Conservation (phyloP, 179 eudicot genomes). For the Amaranthus tricolor region DNA sequence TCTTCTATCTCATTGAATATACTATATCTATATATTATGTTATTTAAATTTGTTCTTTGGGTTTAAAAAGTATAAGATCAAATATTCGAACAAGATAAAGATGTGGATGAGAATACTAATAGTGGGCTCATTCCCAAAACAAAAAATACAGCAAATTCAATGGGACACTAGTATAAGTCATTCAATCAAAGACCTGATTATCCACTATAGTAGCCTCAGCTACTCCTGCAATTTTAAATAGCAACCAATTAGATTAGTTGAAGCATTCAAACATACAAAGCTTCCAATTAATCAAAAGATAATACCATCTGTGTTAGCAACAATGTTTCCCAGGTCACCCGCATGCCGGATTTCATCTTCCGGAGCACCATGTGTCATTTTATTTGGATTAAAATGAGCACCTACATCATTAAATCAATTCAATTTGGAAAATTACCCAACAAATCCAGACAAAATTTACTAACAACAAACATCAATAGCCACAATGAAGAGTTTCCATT, state of each 20-base stretch:
- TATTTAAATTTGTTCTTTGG: too few species aligned
- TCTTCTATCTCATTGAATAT: too few species aligned
- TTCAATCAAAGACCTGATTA: conserved; percentile 50
- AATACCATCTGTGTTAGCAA: conserved; percentile 87
- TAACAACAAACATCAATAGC: not conserved
- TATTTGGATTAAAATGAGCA: conserved; percentile 86
- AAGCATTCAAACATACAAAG: not conserved
- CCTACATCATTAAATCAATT: conserved; percentile 40
- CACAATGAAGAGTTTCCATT: not conserved
- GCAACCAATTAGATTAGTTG: conserved; percentile 7
- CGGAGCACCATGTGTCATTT: conserved; percentile 95
- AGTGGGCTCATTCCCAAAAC: too few species aligned
- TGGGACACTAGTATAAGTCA: not conserved
- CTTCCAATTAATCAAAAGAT: not conserved
- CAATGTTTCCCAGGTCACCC: conserved; percentile 99
- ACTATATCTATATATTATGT: too few species aligned
- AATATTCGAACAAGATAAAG: too few species aligned
- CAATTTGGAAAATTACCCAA: not conserved
- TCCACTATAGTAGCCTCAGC: conserved; percentile 90
- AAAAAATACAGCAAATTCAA: too few species aligned
- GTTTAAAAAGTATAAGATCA: too few species aligned
- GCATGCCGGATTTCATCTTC: conserved; percentile 92
- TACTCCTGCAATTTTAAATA: conserved; percentile 49
- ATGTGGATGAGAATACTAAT: too few species aligned
- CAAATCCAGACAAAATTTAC: conserved; percentile 2